Conservation (phyloP, 164 flowering plant genomes). For the Taxillus chinensis region DNA sequence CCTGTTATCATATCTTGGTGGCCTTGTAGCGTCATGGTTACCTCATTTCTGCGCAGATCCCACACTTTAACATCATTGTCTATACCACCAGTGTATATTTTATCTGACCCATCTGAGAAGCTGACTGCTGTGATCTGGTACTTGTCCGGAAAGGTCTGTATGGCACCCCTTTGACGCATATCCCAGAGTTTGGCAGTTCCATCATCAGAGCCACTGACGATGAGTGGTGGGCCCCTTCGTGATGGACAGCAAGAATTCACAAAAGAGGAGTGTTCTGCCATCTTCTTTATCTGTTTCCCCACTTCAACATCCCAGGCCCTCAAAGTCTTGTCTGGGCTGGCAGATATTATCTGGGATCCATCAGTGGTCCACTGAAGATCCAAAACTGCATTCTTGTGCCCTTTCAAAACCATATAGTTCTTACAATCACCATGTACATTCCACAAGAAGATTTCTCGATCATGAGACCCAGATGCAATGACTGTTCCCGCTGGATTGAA, state of each 20-base stretch:
- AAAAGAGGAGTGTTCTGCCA: constrained; percentile 87
- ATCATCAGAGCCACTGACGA: constrained; percentile 97
- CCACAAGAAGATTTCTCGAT: constrained; percentile 91
- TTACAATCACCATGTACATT: constrained; percentile 90
- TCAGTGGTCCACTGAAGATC: constrained; percentile 98
- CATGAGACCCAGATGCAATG: constrained; percentile 94
- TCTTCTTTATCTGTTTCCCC: constrained; percentile 87
- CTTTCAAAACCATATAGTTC: constrained; percentile 86
- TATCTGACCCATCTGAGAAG: constrained; percentile 93
- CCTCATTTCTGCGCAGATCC: constrained; percentile 88
- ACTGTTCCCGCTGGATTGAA: constrained; percentile 88
- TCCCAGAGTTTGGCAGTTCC: constrained; percentile 99
- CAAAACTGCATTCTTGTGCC: constrained; percentile 92
- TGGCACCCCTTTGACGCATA: constrained; percentile 87
- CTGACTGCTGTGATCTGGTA: constrained; percentile 91
- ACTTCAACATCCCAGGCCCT: constrained; percentile 99
- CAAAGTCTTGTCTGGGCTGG: constrained; percentile 92
- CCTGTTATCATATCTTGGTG: constrained; percentile 90
- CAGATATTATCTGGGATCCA: constrained; percentile 88
- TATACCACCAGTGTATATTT: constrained; percentile 87
- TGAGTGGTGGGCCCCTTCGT: constrained; percentile 88
- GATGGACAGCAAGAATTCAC: constrained; percentile 94
- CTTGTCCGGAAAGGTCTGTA: constrained; percentile 92
- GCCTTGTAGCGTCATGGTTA: constrained; percentile 86
- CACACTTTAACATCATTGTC: constrained; percentile 90